Evolutionary conservation across 192 early-diverging fungal genomes (phyloP).

Genomic region (Martensiomyces pterosporus): DNA sequence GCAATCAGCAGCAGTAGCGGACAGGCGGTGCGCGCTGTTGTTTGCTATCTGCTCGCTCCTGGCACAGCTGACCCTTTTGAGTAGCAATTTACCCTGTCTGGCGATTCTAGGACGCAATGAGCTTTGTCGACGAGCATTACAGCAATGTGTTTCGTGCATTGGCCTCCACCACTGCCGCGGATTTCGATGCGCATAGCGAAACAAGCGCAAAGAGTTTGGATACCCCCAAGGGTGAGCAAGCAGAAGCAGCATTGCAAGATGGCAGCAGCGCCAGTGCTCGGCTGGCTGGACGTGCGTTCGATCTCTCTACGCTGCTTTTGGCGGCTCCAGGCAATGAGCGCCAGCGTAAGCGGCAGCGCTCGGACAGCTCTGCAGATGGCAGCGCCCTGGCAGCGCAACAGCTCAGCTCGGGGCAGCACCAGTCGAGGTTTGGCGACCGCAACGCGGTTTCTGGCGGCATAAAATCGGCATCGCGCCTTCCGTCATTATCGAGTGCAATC

Average conservation of each 20-base stretch:
- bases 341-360: not conserved
- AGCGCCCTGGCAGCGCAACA: not conserved
- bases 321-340: not conserved
- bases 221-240: too few relatives aligned
- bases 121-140: conserved; percentile 49
- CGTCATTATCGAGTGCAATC: conserved; percentile 6
- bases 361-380: not conserved
- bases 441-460: too few relatives aligned
- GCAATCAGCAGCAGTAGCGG: too few relatives aligned
- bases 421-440: too few relatives aligned
- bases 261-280: not conserved
- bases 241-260: conserved; percentile 1
- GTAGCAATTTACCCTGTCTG: too few relatives aligned
- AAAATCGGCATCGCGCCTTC: too few relatives aligned
- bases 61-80: too few relatives aligned
- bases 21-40: too few relatives aligned
- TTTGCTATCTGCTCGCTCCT: too few relatives aligned
- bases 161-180: too few relatives aligned
- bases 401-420: not conserved
- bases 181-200: too few relatives aligned
- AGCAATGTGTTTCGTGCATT: conserved; percentile 24
- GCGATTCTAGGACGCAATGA: too few relatives aligned
- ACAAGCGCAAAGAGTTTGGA: not conserved
- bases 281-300: conserved; percentile 28
- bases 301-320: conserved; percentile 26